Percentiles rank a stretch among this genome's conserved stretches.
These are phyloP conservation scores for Hydrangea macrophylla DNA, from an alignment of 148 eudicot genomes.

Conservation along the genomic window DNA sequence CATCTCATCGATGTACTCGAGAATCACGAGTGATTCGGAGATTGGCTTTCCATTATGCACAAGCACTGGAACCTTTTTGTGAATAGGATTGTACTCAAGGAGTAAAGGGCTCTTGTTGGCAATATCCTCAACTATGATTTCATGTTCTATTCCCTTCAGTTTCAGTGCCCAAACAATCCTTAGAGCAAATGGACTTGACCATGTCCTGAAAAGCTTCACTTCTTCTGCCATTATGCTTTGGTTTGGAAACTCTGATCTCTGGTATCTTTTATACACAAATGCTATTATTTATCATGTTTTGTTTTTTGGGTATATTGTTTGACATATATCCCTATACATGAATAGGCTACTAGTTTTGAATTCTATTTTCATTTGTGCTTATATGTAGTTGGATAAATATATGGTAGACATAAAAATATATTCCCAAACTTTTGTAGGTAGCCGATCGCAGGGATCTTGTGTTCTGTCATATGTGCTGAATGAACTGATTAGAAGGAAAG, in stretches of 20 bases:
- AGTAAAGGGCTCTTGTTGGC: slow-evolving; percentile 28
- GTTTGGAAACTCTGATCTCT: not conserved
- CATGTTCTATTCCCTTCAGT: slow-evolving; percentile 36
- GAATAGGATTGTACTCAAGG: slow-evolving; percentile 28
- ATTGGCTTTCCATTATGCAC: slow-evolving; percentile 35
- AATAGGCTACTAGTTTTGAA: no score
- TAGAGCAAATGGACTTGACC: slow-evolving; percentile 39
- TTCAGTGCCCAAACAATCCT: slow-evolving; percentile 35
- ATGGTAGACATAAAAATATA: no score
- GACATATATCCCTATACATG: not conserved
- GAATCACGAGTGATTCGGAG: slow-evolving; percentile 37
- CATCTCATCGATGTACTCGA: slow-evolving; percentile 35
- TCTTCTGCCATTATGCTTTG: slow-evolving; percentile 27
- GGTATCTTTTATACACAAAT: not conserved
- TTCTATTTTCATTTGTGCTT: no score
- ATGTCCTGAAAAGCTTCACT: slow-evolving; percentile 41
- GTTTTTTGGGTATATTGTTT: not conserved
- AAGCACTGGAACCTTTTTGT: slow-evolving; percentile 37
- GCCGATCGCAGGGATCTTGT: no score
- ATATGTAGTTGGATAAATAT: no score
- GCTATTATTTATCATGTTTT: no score
- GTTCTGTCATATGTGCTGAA: no score
- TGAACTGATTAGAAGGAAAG: no score
- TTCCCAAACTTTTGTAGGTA: no score
- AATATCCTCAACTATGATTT: slow-evolving; percentile 32